Percentiles rank a stretch among this genome's conserved stretches.
phyloP scores from a whole-genome alignment of 2,329 filamentous ascomycete genomes.

The Fusarium heterosporum region DNA sequence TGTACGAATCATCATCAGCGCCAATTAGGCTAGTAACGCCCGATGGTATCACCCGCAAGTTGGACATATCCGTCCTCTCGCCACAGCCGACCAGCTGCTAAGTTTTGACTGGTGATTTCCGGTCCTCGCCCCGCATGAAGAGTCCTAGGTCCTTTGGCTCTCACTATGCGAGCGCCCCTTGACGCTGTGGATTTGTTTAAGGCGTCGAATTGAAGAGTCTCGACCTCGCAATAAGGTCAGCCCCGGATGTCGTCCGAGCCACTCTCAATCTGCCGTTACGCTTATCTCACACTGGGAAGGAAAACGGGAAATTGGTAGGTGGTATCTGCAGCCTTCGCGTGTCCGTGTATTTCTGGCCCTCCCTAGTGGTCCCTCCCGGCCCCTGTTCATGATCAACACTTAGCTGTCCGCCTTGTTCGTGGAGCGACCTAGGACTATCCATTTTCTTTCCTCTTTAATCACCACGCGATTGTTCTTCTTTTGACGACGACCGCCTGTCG shows the following conservation, averaged over 20 bases:
- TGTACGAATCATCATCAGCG: constrained; percentile 40
- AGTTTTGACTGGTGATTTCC: constrained; percentile 13
- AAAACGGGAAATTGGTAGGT: constrained; percentile 12
- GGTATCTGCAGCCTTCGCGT: not conserved
- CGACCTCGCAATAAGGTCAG: constrained; percentile 41
- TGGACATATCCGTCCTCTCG: constrained; percentile 39
- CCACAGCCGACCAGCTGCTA: constrained; percentile 30
- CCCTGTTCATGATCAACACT: constrained; percentile 34
- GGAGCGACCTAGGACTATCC: not conserved
- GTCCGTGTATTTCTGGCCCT: constrained; percentile 16
- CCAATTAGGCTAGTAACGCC: constrained; percentile 33
- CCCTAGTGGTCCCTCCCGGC: constrained; percentile 14
- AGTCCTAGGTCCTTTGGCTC: constrained; percentile 1
- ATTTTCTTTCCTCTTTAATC: constrained; percentile 22
- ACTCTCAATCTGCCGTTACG: constrained; percentile 45
- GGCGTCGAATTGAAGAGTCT: constrained; percentile 37
- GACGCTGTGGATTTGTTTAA: constrained; percentile 33
- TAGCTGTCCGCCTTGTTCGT: constrained; percentile 15
- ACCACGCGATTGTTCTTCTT: constrained; percentile 10
- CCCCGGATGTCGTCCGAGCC: constrained; percentile 46
- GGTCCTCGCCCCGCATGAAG: not conserved
- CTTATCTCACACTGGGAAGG: constrained; percentile 28
- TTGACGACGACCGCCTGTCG: constrained; percentile 7
- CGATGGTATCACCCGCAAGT: constrained; percentile 35
- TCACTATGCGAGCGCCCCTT: constrained; percentile 13